Conservation (phyloP, 441 rosid genomes). For the Dalechampia spathulata region DNA sequence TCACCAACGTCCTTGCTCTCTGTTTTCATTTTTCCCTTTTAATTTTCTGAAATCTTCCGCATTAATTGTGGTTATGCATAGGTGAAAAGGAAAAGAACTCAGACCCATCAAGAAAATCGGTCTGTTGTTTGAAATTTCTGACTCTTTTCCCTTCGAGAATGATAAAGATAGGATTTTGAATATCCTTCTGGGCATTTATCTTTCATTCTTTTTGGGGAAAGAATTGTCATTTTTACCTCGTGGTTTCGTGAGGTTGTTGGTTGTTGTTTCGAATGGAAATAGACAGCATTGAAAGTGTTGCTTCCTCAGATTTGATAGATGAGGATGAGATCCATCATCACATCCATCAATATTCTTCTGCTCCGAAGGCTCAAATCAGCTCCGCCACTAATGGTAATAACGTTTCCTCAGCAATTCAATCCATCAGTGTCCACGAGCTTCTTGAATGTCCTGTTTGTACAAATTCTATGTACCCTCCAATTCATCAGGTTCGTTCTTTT, state of each 20-base stretch:
- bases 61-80: too few relatives aligned
- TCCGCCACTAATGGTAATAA: constrained; percentile 20
- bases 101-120: neutral
- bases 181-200: constrained; percentile 12
- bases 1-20: too few relatives aligned
- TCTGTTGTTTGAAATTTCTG: too few relatives aligned
- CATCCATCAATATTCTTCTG: constrained; percentile 46
- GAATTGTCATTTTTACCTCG: neutral
- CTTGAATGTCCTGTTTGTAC: constrained; percentile 98
- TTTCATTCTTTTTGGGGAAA: neutral
- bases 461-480: constrained; percentile 98
- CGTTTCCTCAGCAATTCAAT: constrained; percentile 40
- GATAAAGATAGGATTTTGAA: neutral
- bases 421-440: constrained; percentile 92
- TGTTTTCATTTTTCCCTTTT: too few relatives aligned
- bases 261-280: constrained; percentile 46
- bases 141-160: constrained; percentile 4
- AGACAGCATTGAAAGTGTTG: constrained; percentile 67
- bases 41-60: too few relatives aligned
- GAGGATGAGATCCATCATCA: constrained; percentile 84
- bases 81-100: too few relatives aligned
- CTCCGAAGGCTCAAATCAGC: constrained; percentile 46
- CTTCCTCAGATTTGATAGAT: constrained; percentile 59
- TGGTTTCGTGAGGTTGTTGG: neutral
- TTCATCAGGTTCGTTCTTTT: constrained; percentile 66